phyloP scores from a whole-genome alignment of 2,329 filamentous ascomycete genomes.

The Claviceps purpurea region DNA sequence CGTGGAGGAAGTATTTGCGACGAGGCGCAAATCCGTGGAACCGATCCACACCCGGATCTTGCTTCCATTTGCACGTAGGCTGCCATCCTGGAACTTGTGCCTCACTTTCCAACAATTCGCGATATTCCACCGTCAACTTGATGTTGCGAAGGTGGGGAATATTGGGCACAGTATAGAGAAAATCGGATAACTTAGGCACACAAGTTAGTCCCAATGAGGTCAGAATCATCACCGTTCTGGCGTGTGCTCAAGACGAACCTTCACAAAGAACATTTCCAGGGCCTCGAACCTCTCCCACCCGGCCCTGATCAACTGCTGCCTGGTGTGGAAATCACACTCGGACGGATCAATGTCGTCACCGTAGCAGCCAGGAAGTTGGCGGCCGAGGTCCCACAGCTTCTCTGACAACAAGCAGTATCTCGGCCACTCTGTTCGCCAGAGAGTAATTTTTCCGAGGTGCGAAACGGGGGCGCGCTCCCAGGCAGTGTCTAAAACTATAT shows the following conservation, averaged over 20 bases:
- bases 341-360: constrained; percentile 30
- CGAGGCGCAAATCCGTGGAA: constrained; percentile 41
- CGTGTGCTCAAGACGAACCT: constrained; percentile 26
- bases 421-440: constrained; percentile 47
- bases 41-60: constrained; percentile 40
- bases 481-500: constrained; percentile 34
- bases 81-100: constrained; percentile 28
- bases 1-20: constrained; percentile 46
- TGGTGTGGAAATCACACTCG: constrained; percentile 27
- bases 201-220: background rate
- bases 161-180: constrained; percentile 44
- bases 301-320: constrained; percentile 33
- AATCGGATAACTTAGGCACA: constrained; percentile 39
- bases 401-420: constrained; percentile 41
- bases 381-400: constrained; percentile 37
- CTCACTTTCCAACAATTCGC: constrained; percentile 42
- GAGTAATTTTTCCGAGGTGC: constrained; percentile 37
- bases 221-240: background rate
- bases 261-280: constrained; percentile 54
- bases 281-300: constrained; percentile 40
- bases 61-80: constrained; percentile 41
- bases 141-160: constrained; percentile 45
- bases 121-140: constrained; percentile 43
- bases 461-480: constrained; percentile 45
- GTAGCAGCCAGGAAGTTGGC: constrained; percentile 39